A percentile compares a stretch with the other conserved stretches of the same genome.
Conservation (phyloP, 2,329 filamentous ascomycete genomes). For the Apiospora rasikravindrae region DNA sequence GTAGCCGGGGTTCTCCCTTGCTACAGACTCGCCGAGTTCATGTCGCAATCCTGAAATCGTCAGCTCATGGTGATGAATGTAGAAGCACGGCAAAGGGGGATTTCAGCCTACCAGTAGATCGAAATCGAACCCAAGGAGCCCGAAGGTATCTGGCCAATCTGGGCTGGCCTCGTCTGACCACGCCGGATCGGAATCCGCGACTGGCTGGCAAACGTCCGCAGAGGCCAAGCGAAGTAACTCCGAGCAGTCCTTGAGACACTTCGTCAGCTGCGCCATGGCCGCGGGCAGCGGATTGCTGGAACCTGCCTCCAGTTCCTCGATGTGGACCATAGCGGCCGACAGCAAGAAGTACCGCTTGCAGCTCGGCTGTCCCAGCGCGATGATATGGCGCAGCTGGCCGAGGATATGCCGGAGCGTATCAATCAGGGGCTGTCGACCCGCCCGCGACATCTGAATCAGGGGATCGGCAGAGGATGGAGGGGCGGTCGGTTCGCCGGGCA, state of each 20-base stretch:
- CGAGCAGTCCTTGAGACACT: slow-evolving; percentile 6
- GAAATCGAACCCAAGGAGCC: neutral
- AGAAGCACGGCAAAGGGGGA: neutral
- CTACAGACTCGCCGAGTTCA: neutral
- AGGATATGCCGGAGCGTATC: slow-evolving; percentile 25
- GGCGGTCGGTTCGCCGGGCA: neutral
- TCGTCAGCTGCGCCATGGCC: neutral
- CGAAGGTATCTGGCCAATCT: neutral
- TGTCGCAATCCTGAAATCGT: neutral
- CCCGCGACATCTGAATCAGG: slow-evolving; percentile 24
- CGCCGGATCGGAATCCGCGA: neutral
- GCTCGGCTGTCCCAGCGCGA: slow-evolving; percentile 30
- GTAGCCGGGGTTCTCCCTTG: too few relatives aligned
- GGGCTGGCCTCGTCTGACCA: neutral
- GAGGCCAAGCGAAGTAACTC: slow-evolving; percentile 10
- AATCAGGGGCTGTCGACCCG: slow-evolving; percentile 27
- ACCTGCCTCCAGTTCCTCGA: slow-evolving; percentile 26
- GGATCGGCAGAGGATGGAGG: slow-evolving; percentile 21
- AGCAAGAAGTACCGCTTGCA: slow-evolving; percentile 32
- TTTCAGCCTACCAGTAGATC: neutral
- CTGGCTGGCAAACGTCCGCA: neutral
- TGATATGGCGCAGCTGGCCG: slow-evolving; percentile 30
- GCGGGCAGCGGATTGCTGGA: neutral
- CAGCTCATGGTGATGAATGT: neutral
- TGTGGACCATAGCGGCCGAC: slow-evolving; percentile 30